Evolutionary conservation across 2,329 filamentous ascomycete genomes (phyloP).

Genomic region (Pyricularia grisea): DNA sequence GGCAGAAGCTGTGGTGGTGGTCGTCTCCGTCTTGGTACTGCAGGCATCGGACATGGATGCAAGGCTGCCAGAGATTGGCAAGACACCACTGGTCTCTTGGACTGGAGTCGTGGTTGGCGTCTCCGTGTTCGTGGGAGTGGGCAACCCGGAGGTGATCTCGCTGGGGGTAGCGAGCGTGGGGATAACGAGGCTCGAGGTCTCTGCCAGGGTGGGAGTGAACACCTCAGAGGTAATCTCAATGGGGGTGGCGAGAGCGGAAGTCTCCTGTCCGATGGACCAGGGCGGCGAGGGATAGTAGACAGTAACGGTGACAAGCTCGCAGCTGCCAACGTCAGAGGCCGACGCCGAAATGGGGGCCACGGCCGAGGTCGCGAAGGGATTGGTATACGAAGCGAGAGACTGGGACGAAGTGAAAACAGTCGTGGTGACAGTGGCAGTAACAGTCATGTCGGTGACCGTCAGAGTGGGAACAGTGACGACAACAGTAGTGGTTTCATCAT

Average conservation of each 20-base stretch:
- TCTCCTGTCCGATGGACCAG: neutral
- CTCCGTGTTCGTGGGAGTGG: neutral
- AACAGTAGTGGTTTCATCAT: neutral
- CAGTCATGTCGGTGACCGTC: neutral
- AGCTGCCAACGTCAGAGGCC: neutral
- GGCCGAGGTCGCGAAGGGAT: neutral
- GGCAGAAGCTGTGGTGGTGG: constrained; percentile 12
- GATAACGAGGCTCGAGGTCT: too few species aligned
- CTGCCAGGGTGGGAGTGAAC: neutral
- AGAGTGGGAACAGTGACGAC: constrained; percentile 4
- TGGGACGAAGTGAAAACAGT: neutral
- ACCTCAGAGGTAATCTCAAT: neutral
- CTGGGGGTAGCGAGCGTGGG: neutral
- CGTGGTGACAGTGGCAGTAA: neutral
- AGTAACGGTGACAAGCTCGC: neutral
- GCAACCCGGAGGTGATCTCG: neutral
- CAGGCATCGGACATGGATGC: neutral
- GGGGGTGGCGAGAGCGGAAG: neutral
- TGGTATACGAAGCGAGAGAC: neutral
- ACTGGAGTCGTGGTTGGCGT: neutral
- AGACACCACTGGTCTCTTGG: neutral
- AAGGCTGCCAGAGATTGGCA: neutral
- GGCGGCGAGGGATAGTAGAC: neutral
- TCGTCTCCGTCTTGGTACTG: neutral
- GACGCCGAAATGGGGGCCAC: neutral